Evolutionary conservation across 495 filamentous ascomycete species (phyloP), one percentile per base, ranked within the genome.

Genomic region (Rostrohypoxylon terebratum): DNA sequence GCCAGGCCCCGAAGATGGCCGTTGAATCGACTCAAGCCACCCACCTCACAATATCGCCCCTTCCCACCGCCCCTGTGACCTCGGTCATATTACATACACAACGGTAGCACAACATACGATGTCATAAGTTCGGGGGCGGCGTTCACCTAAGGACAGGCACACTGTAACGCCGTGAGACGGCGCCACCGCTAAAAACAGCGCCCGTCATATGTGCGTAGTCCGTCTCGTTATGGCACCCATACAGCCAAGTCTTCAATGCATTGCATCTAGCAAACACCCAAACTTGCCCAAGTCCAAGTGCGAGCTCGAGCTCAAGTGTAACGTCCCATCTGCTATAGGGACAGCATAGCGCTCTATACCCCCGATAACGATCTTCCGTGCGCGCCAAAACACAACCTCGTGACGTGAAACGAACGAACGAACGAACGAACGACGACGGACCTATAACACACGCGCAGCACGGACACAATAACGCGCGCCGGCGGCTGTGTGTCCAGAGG

Each of bases 271-370:
- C 28, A 28, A 28, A 28, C 28, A 28, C 28, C 4, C 10, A 34
- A 34, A 31, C 50, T 28, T 55, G 31, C 53, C 38, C n/a, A 54
- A 18, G 50, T 48, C 28, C 28, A 28, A 28, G 28, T 28, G 13
- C 38, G n/a, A 42, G 13, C 5, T 13, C n/a, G 54, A 18, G 50
- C 44, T 34, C 31, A 55, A 38, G 55, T 68, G 65, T 69, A 73
- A 73, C 70, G 70, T 69, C 65, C 59, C 66, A 69, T 53, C 48
- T 53, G 48, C 31, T 55, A 55, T 73, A 73, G 64, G 69, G 69
- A n/a, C 69, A 68, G 64, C 64, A 64, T 64, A 58, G 9, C 59
- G 20, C 38, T 42, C 45, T 51, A 62, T 62, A 50, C 20, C 38
- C 14, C 23, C 23, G 34, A 31, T 28, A 36, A 53, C 23, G 48